Percentiles rank a stretch among this genome's conserved stretches.
Conservation (phyloP, 2,329 filamentous ascomycete species). For the Fusarium sp. region DNA sequence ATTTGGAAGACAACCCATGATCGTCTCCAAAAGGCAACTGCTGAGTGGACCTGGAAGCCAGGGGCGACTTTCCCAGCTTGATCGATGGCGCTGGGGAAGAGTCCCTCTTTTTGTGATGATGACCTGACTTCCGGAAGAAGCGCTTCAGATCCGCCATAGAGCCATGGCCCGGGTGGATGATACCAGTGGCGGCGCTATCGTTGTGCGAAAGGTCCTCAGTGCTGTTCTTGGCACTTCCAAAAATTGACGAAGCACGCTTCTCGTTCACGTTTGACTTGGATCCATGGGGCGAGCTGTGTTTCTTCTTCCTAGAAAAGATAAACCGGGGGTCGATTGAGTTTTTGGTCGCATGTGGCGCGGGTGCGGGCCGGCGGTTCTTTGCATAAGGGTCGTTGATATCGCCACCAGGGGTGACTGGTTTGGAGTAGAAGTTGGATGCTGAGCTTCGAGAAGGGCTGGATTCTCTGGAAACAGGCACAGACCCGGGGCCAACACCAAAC, state of each 20-base stretch:
- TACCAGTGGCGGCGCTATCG: slow-evolving; percentile 41
- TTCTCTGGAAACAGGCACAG: slow-evolving; percentile 69
- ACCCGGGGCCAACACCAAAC: slow-evolving; percentile 65
- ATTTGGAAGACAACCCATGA: slow-evolving; percentile 89
- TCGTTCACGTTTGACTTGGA: slow-evolving; percentile 66
- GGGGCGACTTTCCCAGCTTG: slow-evolving; percentile 62
- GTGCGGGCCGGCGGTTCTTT: slow-evolving; percentile 81
- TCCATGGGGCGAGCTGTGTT: slow-evolving; percentile 67
- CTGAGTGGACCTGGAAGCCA: slow-evolving; percentile 61
- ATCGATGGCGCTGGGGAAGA: slow-evolving; percentile 68
- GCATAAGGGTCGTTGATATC: slow-evolving; percentile 89
- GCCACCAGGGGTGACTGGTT: slow-evolving; percentile 82
- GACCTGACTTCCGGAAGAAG: slow-evolving; percentile 88
- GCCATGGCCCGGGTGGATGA: slow-evolving; percentile 62
- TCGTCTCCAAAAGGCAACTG: slow-evolving; percentile 94
- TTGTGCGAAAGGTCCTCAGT: slow-evolving; percentile 49
- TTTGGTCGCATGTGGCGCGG: slow-evolving; percentile 71
- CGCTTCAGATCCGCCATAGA: slow-evolving; percentile 96
- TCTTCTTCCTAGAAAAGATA: slow-evolving; percentile 83
- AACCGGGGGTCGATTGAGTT: slow-evolving; percentile 81
- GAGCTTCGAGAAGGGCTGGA: slow-evolving; percentile 73
- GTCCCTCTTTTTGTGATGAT: slow-evolving; percentile 77
- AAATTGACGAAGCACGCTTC: slow-evolving; percentile 63
- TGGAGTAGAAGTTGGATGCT: slow-evolving; percentile 74
- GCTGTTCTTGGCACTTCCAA: slow-evolving; percentile 50